phyloP scores from a whole-genome alignment of 2,329 filamentous ascomycete species.

The Fusarium decemcellulare region DNA sequence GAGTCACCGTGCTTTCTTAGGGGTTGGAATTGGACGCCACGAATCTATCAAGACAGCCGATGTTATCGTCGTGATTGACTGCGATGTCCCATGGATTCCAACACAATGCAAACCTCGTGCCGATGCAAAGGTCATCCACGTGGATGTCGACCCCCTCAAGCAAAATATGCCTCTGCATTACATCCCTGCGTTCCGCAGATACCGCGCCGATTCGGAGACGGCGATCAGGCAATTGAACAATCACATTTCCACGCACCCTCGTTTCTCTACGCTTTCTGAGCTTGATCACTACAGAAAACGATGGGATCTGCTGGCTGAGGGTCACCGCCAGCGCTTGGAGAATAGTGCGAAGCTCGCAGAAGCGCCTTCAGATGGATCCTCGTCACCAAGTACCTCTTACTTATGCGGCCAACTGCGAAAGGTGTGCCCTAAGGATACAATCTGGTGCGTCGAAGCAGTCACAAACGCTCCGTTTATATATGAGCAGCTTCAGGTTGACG shows the following conservation, averaged over 20 bases:
- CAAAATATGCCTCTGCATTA: constrained; percentile 82
- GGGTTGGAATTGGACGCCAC: constrained; percentile 80
- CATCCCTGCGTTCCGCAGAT: constrained; percentile 74
- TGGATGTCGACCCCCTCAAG: constrained; percentile 76
- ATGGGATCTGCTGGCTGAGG: constrained; percentile 8
- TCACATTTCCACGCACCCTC: not conserved
- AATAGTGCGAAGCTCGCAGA: not conserved
- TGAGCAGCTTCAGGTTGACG: constrained; percentile 76
- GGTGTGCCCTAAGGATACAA: constrained; percentile 62
- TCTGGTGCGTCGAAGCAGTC: constrained; percentile 81
- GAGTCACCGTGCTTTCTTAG: constrained; percentile 75
- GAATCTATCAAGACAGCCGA: constrained; percentile 82
- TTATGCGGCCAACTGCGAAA: not conserved
- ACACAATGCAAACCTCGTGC: constrained; percentile 72
- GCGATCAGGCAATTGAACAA: constrained; percentile 61
- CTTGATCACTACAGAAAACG: constrained; percentile 2
- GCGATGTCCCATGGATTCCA: constrained; percentile 92
- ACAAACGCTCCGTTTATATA: constrained; percentile 76
- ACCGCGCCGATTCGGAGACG: constrained; percentile 73
- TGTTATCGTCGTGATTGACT: constrained; percentile 86
- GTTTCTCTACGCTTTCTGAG: not conserved
- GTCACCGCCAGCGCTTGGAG: constrained; percentile 3
- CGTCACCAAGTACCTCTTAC: not conserved
- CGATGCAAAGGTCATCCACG: constrained; percentile 69
- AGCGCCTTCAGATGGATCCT: not conserved